Evolutionary conservation across 495 filamentous ascomycete species (phyloP).

Genomic region (Penicillium riverlandense): DNA sequence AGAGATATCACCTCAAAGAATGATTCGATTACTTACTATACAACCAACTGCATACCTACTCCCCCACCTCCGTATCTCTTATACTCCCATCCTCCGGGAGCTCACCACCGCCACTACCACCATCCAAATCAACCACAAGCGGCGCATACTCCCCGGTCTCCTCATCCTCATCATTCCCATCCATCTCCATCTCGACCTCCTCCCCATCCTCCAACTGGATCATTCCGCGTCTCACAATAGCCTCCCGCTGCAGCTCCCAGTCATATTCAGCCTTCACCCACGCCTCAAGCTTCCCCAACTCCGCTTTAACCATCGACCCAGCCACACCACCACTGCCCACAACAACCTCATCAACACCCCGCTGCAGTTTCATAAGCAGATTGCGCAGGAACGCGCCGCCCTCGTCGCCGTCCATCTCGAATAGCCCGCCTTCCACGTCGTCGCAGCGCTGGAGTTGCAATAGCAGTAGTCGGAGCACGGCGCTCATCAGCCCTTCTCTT

Average conservation of each 20-base stretch:
- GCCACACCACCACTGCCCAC: constrained; percentile 6
- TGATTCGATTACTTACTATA: no score
- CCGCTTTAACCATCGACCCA: constrained; percentile 34
- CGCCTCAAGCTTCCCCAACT: constrained; percentile 49
- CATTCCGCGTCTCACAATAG: constrained; percentile 55
- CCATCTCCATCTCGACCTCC: constrained; percentile 69
- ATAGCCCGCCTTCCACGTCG: constrained; percentile 55
- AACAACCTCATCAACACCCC: constrained; percentile 35
- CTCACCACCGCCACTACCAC: not conserved
- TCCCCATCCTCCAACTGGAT: constrained; percentile 71
- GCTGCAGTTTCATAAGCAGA: constrained; percentile 46
- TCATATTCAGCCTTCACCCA: constrained; percentile 50
- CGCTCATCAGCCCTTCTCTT: constrained; percentile 49
- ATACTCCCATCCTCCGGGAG: not conserved
- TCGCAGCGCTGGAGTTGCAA: constrained; percentile 67
- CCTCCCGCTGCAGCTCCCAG: constrained; percentile 55
- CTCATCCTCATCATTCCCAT: constrained; percentile 70
- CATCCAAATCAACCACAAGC: constrained; percentile 62
- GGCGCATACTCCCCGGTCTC: constrained; percentile 85
- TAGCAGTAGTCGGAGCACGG: constrained; percentile 55
- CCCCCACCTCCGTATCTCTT: not conserved
- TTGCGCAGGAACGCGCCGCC: constrained; percentile 49
- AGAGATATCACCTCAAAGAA: no score
- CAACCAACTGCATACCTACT: not conserved
- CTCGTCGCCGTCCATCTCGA: constrained; percentile 45